Conservation (phyloP, 1,284 basidiomycete genomes). For the Apiotrichum montevideense region DNA sequence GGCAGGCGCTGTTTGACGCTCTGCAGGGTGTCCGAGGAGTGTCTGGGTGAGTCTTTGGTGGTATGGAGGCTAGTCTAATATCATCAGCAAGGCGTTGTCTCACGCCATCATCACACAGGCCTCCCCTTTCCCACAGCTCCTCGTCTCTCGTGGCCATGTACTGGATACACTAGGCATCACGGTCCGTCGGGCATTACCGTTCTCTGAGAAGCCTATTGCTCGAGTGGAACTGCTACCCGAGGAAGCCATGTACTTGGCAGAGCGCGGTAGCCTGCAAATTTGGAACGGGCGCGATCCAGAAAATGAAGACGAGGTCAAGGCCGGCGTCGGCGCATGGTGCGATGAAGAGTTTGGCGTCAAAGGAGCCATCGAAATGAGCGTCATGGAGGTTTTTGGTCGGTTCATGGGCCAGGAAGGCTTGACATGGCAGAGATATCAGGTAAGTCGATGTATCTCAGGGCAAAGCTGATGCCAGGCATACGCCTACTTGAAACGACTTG, state of each 20-base stretch:
- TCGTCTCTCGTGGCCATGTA: constrained; percentile 66
- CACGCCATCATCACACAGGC: constrained; percentile 39
- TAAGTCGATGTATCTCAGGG: constrained; percentile 37
- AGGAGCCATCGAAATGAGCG: constrained; percentile 86
- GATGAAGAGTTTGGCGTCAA: constrained; percentile 60
- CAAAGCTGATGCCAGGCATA: constrained; percentile 62
- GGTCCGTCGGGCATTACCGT: constrained; percentile 52
- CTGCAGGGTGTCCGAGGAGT: constrained; percentile 66
- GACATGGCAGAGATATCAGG: constrained; percentile 80
- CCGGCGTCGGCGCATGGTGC: constrained; percentile 31
- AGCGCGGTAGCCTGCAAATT: constrained; percentile 78
- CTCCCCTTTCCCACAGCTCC: constrained; percentile 54
- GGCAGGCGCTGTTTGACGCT: constrained; percentile 78
- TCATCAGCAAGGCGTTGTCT: constrained; percentile 43
- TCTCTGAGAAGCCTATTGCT: constrained; percentile 52
- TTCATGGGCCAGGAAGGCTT: constrained; percentile 73
- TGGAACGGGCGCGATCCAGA: constrained; percentile 53
- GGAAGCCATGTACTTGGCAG: constrained; percentile 86
- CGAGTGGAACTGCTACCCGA: constrained; percentile 77
- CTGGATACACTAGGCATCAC: constrained; percentile 69
- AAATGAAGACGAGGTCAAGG: constrained; percentile 14
- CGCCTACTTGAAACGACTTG: constrained; percentile 82
- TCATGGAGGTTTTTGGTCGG: constrained; percentile 79
- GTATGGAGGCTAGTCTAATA: no score
- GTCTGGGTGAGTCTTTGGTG: constrained; percentile 55